Conservation (phyloP, 2,329 filamentous ascomycete species). For the Anthostomella pinea region DNA sequence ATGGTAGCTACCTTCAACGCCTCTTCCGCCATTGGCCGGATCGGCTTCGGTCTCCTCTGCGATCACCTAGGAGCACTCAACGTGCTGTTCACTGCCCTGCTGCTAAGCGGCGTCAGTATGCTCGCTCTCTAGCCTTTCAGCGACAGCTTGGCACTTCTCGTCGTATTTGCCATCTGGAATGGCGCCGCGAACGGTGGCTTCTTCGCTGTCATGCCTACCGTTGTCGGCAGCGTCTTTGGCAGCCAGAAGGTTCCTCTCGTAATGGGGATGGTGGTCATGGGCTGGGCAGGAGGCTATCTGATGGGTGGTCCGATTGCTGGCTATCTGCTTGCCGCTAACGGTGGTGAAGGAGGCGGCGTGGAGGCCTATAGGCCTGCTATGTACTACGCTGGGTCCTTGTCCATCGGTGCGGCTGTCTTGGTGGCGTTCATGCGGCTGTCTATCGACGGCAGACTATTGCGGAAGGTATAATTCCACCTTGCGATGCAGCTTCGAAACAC, state of each 20-base stretch:
- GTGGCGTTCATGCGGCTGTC: conserved; percentile 43
- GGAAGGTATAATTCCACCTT: too few relatives aligned
- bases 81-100: conserved; percentile 47
- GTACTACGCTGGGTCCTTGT: conserved; percentile 57
- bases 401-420: conserved; percentile 42
- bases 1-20: conserved; percentile 62
- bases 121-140: conserved; percentile 60
- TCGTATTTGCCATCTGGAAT: conserved; percentile 58
- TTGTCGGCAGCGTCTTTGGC: conserved; percentile 58
- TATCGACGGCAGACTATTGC: too few relatives aligned
- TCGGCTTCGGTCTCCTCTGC: conserved; percentile 51
- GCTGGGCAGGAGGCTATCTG: conserved; percentile 60
- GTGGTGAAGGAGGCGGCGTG: conserved; percentile 42
- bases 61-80: conserved; percentile 56
- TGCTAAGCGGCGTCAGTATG: conserved; percentile 56
- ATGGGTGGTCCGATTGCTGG: conserved; percentile 58
- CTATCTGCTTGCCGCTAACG: conserved; percentile 51
- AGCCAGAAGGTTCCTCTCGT: conserved; percentile 52
- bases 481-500: too few relatives aligned
- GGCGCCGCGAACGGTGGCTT: conserved; percentile 61
- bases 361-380: conserved; percentile 58
- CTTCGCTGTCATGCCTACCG: conserved; percentile 62
- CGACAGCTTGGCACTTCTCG: conserved; percentile 49
- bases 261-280: conserved; percentile 60
- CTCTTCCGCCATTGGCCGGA: conserved; percentile 55